These are phyloP conservation scores for Cladorrhinum sp. DNA, from an alignment of 2,329 filamentous ascomycete species.

Conservation along the genomic window DNA sequence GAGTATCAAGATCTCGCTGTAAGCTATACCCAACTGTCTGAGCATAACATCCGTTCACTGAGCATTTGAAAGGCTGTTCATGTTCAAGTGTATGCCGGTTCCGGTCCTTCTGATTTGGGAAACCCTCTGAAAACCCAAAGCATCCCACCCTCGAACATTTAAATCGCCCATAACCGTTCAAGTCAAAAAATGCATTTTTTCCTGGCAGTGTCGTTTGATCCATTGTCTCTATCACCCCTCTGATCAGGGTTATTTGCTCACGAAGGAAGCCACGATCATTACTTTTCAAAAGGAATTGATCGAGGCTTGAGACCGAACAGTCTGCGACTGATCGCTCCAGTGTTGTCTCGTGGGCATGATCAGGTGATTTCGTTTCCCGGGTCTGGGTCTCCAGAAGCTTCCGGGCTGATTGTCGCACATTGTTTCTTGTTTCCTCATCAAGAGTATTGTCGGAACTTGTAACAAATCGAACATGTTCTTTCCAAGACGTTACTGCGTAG, in stretches of 20 bases:
- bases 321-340: no score
- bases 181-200: not conserved
- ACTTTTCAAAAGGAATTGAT: not conserved
- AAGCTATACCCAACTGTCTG: not conserved
- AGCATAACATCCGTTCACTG: not conserved
- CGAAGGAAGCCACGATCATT: not conserved
- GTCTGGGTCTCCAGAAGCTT: no score
- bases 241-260: not conserved
- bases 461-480: not conserved
- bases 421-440: not conserved
- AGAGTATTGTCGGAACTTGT: not conserved
- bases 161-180: not conserved
- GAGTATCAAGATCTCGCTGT: not conserved
- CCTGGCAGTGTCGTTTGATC: not conserved
- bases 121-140: not conserved
- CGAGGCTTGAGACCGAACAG: not conserved
- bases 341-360: no score
- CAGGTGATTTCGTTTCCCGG: not conserved
- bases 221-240: not conserved
- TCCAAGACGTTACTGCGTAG: not conserved
- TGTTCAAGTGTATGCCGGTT: not conserved
- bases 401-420: not conserved
- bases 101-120: not conserved
- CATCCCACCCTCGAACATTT: not conserved
- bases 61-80: not conserved